Evolutionary conservation across 169 alveolate genomes (phyloP).

Genomic region (Plasmodium billcollinsi): DNA sequence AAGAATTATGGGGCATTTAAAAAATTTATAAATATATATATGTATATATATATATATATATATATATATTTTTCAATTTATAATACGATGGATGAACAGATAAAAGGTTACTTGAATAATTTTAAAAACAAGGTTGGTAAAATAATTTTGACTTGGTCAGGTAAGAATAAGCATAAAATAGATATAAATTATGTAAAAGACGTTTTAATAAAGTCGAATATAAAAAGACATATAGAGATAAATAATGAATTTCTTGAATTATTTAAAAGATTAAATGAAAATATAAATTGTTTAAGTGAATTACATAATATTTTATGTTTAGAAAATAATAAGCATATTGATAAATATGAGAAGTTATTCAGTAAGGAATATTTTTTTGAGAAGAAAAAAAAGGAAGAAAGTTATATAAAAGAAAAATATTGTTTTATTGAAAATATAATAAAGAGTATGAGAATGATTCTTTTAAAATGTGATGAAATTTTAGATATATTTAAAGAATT

Average conservation of each 20-base stretch:
- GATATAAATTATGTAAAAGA: conserved; percentile 7
- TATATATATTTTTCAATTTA: background rate
- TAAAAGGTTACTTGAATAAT: background rate
- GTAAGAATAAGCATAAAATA: background rate
- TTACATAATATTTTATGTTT: background rate
- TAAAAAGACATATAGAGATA: conserved; percentile 42
- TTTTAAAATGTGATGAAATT: conserved; percentile 19
- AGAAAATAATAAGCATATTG: conserved; percentile 4
- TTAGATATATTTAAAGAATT: conserved; percentile 16
- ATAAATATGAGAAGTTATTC: background rate
- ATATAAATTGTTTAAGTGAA: conserved; percentile 1
- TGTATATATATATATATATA: too few relatives aligned
- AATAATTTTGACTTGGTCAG: background rate
- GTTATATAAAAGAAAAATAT: conserved; percentile 20
- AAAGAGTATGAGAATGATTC: conserved; percentile 1
- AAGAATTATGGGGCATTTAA: too few relatives aligned
- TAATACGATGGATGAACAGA: background rate
- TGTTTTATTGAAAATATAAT: conserved; percentile 21
- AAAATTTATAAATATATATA: too few relatives aligned
- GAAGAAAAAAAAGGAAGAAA: conserved; percentile 37
- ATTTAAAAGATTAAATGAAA: conserved; percentile 23
- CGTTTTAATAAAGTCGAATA: conserved; percentile 8
- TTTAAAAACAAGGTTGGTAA: background rate
- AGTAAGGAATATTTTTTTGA: conserved; percentile 17
- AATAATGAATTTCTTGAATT: conserved; percentile 39